Conservation (phyloP, 768 basidiomycete species). For the Rubroboletus satanas region DNA sequence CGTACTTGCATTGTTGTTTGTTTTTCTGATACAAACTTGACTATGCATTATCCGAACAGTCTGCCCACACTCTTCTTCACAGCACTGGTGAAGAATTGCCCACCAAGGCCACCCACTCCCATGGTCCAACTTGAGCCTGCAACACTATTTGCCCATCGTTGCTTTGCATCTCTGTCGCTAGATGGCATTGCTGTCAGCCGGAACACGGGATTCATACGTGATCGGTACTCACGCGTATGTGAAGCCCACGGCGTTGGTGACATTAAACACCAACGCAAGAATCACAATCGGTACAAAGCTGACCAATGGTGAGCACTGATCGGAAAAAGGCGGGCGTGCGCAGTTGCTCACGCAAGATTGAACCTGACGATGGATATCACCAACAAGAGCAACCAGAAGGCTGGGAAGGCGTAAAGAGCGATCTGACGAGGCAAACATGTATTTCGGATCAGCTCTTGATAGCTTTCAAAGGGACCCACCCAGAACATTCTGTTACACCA, state of each 20-base stretch:
- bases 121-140: conserved; percentile 68
- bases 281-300: conserved; percentile 94
- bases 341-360: conserved; percentile 67
- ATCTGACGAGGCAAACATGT: conserved; percentile 44
- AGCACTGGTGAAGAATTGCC: conserved; percentile 76
- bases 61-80: conserved; percentile 79
- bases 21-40: conserved; percentile 4
- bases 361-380: conserved; percentile 89
- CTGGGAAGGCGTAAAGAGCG: conserved; percentile 85
- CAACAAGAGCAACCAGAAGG: conserved; percentile 82
- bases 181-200: conserved; percentile 10
- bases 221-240: conserved; percentile 75
- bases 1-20: conserved; percentile 10
- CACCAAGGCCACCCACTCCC: conserved; percentile 78
- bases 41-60: conserved; percentile 52
- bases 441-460: conserved; percentile 11
- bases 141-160: conserved; percentile 79
- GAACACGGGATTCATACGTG: background rate
- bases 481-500: conserved; percentile 75
- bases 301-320: conserved; percentile 11
- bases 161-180: conserved; percentile 90
- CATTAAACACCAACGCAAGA: conserved; percentile 93
- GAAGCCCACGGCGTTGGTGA: conserved; percentile 94
- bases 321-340: background rate
- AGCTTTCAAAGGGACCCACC: conserved; percentile 44